Evolutionary conservation across 176 grass and related monocot genomes (phyloP).

Genomic region (Otatea glauca): DNA sequence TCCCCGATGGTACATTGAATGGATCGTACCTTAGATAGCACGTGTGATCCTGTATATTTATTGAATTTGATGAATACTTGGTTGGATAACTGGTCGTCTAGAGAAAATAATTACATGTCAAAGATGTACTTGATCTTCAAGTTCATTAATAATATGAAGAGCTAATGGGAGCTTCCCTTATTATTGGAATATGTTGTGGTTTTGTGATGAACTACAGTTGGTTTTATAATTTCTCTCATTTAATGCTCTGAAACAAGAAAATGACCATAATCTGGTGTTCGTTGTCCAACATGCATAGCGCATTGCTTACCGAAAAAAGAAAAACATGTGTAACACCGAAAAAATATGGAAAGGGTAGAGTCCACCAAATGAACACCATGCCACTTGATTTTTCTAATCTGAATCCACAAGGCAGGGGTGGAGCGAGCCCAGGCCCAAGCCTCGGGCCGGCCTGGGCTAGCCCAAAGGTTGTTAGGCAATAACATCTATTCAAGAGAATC

Average conservation of each 20-base stretch:
- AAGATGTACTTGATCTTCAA: background rate
- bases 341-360: background rate
- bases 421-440: too few relatives aligned
- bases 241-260: background rate
- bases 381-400: background rate
- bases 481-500: too few relatives aligned
- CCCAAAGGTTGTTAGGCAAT: too few relatives aligned
- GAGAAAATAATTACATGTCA: background rate
- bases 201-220: background rate
- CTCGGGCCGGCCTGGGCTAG: too few relatives aligned
- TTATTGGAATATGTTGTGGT: background rate
- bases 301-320: background rate
- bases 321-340: background rate
- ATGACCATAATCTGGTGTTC: background rate
- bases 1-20: background rate
- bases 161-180: background rate
- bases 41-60: constrained; percentile 7
- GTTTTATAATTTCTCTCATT: background rate
- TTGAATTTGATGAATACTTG: background rate
- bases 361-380: background rate
- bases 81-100: background rate
- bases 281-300: background rate
- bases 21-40: background rate
- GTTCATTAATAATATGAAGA: background rate
- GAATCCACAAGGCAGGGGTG: too few relatives aligned